phyloP scores from a whole-genome alignment of 1,139 yeast species.

The Magnusiomyces tetraspermus region DNA sequence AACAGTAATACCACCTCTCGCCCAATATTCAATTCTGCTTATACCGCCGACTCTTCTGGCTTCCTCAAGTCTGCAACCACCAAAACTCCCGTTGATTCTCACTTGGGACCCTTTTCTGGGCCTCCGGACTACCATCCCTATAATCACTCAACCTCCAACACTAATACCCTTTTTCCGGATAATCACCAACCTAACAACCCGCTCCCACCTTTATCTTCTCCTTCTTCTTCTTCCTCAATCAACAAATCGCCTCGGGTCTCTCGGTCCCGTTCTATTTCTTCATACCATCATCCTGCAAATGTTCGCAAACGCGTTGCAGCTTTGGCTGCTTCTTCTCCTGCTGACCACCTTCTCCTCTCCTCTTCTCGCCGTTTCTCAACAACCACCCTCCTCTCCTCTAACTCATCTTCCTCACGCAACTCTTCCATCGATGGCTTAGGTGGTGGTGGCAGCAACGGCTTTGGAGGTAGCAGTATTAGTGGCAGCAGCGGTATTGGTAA shows the following conservation, averaged over 20 bases:
- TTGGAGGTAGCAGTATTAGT: no score
- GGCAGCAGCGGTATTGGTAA: no score
- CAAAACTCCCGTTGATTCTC: conserved; percentile 14
- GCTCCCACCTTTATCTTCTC: conserved; percentile 3
- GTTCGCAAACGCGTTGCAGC: conserved; percentile 10
- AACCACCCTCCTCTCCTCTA: conserved; percentile 17
- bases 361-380: conserved; percentile 11
- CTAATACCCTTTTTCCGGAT: no score
- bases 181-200: background rate
- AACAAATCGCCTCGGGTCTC: conserved; percentile 7
- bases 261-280: conserved; percentile 6
- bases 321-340: conserved; percentile 2
- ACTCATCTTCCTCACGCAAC: conserved; percentile 20
- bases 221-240: conserved; percentile 10
- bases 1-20: background rate
- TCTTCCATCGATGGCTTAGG: no score
- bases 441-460: no score
- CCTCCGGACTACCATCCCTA: conserved; percentile 10
- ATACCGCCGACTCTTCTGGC: conserved; percentile 26
- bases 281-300: conserved; percentile 10
- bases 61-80: conserved; percentile 24
- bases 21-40: conserved; percentile 25
- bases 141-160: conserved; percentile 9
- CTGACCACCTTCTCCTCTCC: conserved; percentile 11
- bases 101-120: conserved; percentile 24